Evolutionary conservation across 192 early-diverging fungal species (phyloP).

Genomic region (Rhizophlyctis rosea): DNA sequence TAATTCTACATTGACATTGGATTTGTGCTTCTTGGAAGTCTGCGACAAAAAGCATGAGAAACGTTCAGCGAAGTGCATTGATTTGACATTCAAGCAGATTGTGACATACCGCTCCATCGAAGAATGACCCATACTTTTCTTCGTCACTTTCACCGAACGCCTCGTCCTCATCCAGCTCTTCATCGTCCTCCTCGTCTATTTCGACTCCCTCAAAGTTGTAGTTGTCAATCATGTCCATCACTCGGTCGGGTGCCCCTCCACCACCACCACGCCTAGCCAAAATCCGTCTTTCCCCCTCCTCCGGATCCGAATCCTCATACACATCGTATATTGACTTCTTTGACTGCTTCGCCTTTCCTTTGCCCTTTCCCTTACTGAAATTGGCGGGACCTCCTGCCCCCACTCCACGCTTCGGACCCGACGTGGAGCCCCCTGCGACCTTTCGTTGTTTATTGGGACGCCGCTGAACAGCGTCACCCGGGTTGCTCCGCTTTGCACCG

Average conservation of each 20-base stretch:
- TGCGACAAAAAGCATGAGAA: too few species aligned
- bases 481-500: too few species aligned
- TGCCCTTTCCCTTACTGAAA: too few species aligned
- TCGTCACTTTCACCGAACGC: constrained; percentile 86
- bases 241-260: constrained; percentile 6
- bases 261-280: constrained; percentile 24
- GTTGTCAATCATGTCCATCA: constrained; percentile 60
- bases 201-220: constrained; percentile 71
- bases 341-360: too few species aligned
- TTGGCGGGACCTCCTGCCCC: too few species aligned
- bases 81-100: not conserved
- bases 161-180: constrained; percentile 90
- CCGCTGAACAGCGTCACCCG: too few species aligned
- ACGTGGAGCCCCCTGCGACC: too few species aligned
- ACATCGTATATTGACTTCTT: constrained; percentile 20
- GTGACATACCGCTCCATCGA: constrained; percentile 40
- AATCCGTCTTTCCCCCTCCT: constrained; percentile 21
- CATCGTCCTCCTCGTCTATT: constrained; percentile 86
- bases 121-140: constrained; percentile 74
- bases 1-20: not conserved
- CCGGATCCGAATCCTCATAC: constrained; percentile 28
- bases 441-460: too few species aligned
- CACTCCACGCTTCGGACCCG: too few species aligned
- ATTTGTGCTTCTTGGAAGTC: too few species aligned
- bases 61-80: too few species aligned